Percentiles rank a stretch among this genome's conserved stretches.
These are phyloP conservation scores for Silene vulgaris DNA, from an alignment of 179 eudicot species.

Conservation along the genomic window DNA sequence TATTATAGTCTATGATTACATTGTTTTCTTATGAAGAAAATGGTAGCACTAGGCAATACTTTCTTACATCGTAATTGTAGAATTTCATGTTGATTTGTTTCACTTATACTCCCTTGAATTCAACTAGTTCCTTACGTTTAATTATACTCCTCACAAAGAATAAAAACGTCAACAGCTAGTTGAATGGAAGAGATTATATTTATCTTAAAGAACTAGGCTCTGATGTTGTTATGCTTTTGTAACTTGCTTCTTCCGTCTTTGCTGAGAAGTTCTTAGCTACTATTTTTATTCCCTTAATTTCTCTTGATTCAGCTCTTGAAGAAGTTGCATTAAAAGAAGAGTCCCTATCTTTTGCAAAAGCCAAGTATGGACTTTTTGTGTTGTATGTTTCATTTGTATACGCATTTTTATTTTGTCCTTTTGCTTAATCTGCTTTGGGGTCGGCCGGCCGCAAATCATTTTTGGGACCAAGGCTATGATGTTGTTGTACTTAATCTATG, in stretches of 20 bases:
- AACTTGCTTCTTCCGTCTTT: constrained; percentile 9
- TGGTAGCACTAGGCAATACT: neutral
- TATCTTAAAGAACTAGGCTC: neutral
- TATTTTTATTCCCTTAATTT: constrained; percentile 13
- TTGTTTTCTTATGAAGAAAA: too few species aligned
- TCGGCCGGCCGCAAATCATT: too few species aligned
- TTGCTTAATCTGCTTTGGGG: constrained; percentile 7
- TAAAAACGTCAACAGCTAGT: too few species aligned
- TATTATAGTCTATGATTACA: neutral
- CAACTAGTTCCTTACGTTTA: too few species aligned
- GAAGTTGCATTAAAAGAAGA: constrained; percentile 60
- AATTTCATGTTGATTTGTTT: neutral
- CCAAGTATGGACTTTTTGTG: constrained; percentile 46
- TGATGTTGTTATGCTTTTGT: constrained; percentile 7
- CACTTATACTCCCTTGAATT: neutral
- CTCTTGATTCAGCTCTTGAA: constrained; percentile 41
- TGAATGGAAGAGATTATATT: neutral
- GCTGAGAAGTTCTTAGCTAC: neutral
- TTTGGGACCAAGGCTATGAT: too few species aligned
- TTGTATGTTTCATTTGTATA: neutral
- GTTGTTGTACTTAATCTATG: too few species aligned
- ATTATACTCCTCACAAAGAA: too few species aligned
- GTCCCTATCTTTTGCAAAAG: constrained; percentile 41
- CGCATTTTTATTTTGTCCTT: constrained; percentile 11
- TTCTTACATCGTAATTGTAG: neutral